Conservation (phyloP, 1,139 yeast genomes). For the Candida sanyaensis region DNA sequence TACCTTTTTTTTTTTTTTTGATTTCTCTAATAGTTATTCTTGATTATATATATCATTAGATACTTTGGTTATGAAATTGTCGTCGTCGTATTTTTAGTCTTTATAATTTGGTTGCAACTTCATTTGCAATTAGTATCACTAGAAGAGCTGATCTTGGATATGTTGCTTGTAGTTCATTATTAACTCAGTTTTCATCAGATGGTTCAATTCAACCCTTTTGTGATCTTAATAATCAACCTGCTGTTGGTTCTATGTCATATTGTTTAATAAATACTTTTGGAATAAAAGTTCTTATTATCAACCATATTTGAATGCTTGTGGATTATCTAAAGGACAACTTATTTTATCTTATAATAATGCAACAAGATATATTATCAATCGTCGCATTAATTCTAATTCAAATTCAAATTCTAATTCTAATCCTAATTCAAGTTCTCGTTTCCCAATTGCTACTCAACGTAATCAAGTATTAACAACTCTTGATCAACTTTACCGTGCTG, state of each 20-base stretch:
- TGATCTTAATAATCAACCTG: constrained; percentile 30
- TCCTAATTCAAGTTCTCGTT: constrained; percentile 20
- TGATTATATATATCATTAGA: neutral
- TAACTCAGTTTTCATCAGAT: constrained; percentile 3
- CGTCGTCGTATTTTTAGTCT: neutral
- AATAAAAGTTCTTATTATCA: constrained; percentile 16
- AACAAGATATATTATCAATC: constrained; percentile 23
- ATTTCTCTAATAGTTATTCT: too few relatives aligned
- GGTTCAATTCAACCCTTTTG: constrained; percentile 17
- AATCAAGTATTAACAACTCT: neutral
- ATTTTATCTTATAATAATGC: constrained; percentile 29
- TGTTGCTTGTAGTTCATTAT: constrained; percentile 9
- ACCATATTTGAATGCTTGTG: constrained; percentile 24
- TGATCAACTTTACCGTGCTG: constrained; percentile 1
- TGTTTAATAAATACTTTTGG: constrained; percentile 23
- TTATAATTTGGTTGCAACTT: neutral
- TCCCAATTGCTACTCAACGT: constrained; percentile 32
- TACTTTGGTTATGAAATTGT: neutral
- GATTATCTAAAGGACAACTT: constrained; percentile 22
- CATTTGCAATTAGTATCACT: neutral
- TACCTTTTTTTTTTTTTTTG: neutral
- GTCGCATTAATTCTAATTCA: too few relatives aligned
- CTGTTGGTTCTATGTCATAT: constrained; percentile 36
- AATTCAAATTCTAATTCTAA: too few relatives aligned
- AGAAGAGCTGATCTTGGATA: constrained; percentile 5